These are phyloP conservation scores for Tricholoma bakamatsutake DNA, from an alignment of 768 basidiomycete genomes.

Conservation along the genomic window DNA sequence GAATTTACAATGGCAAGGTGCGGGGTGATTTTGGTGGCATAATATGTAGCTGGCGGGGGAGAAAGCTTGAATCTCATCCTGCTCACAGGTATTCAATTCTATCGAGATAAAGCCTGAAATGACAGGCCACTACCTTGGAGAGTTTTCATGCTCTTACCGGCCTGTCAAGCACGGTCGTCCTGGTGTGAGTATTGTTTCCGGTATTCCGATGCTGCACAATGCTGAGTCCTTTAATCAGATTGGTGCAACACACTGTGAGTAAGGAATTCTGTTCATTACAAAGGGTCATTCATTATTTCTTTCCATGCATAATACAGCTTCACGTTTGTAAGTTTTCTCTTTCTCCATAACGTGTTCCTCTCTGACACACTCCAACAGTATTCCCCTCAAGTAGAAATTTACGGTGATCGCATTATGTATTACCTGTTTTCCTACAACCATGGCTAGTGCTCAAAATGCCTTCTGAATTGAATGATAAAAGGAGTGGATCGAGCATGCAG, in stretches of 20 bases:
- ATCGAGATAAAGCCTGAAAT: slow-evolving; percentile 99
- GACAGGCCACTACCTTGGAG: slow-evolving; percentile 98
- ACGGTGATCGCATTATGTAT: slow-evolving; percentile 15
- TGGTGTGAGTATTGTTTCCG: slow-evolving; percentile 62
- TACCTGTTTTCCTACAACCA: slow-evolving; percentile 10
- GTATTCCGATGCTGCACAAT: slow-evolving; percentile 7
- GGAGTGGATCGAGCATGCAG: background rate
- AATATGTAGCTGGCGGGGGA: background rate
- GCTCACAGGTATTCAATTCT: slow-evolving; percentile 76
- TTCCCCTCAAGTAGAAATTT: slow-evolving; percentile 87
- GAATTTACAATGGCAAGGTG: slow-evolving; percentile 98
- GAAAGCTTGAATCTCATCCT: slow-evolving; percentile 1
- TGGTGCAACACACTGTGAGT: slow-evolving; percentile 86
- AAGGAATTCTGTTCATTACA: background rate
- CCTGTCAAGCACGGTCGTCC: slow-evolving; percentile 99
- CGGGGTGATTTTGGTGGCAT: background rate
- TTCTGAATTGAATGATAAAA: background rate
- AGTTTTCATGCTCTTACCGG: slow-evolving; percentile 95
- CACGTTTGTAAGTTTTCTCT: slow-evolving; percentile 58
- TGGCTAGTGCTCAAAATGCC: background rate
- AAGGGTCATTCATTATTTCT: slow-evolving; percentile 6
- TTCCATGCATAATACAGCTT: slow-evolving; percentile 38
- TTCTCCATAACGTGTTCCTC: slow-evolving; percentile 12
- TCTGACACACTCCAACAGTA: slow-evolving; percentile 34
- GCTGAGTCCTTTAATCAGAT: slow-evolving; percentile 41